Base-by-base conservation (phyloP, 495 filamentous ascomycete species). In the Penicillium flavigenum region DNA sequence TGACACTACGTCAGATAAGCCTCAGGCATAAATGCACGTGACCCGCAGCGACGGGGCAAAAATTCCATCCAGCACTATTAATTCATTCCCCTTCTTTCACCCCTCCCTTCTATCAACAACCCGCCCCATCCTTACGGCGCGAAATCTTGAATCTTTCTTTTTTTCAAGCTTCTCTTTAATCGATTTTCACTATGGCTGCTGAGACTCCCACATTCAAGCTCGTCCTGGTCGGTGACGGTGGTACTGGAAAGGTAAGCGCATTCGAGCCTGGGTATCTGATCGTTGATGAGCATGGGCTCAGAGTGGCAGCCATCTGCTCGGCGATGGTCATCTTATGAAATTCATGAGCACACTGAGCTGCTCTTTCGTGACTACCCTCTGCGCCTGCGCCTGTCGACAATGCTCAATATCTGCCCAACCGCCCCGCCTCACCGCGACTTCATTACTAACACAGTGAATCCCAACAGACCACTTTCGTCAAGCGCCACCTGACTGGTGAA, bases 221-320 rank as follows among this genome's bases (percentile, higher is more conserved):
- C 70, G 95, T 99, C 66, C 91, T 99, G 72, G 95, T 99, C 72
- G 95, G 95, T 75, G 95, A 99, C 77, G 95, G 95, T 81, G 95
- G 95, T 83, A 99, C 95, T 72, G 95, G 95, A 79, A 99, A 99
- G 91, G 95, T 96, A 79, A 75, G 83, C 81, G 49, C 49, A 53
- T 57, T 56, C 55, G 58, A 55, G 46, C 46, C 22, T 10, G 16
- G 42, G 51, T 39, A 20, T 29, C 56, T 38, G 39, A 47, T 61
- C 45, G 22, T 39, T 38, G 52, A 59, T 57, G 47, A 39, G 47
- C 11, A 31, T 11, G 34, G 26, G 46, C 26, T 43, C 53, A 22
- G 46, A 42, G 50, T 43, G 46, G 41, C 20, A 14, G 16, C 42
- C 47, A 7, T 56, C 27, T 32, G 27, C 19, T 36, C 22, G 29